Percentiles rank a stretch among this genome's conserved stretches.
Evolutionary conservation across 495 filamentous ascomycete genomes (phyloP).

Genomic region (Chaetomidium leptoderma): DNA sequence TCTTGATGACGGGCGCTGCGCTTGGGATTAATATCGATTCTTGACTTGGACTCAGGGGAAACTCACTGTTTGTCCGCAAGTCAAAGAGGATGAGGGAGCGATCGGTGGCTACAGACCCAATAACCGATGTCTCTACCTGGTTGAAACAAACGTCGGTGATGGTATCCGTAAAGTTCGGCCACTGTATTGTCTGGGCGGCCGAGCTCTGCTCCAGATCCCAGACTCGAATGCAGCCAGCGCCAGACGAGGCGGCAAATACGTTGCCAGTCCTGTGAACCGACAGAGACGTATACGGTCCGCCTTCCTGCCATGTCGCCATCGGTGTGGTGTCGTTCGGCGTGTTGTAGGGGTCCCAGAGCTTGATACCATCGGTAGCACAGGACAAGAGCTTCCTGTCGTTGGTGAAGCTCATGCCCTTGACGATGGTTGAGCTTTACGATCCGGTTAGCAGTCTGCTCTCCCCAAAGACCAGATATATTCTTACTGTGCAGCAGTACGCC

Average conservation of each 20-base stretch:
- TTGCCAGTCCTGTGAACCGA: slow-evolving; percentile 72
- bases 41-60: too few relatives aligned
- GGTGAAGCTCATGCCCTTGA: slow-evolving; percentile 89
- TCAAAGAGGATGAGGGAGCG: slow-evolving; percentile 80
- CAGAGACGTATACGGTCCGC: slow-evolving; percentile 74
- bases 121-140: slow-evolving; percentile 84
- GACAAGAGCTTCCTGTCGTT: slow-evolving; percentile 79
- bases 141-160: slow-evolving; percentile 89
- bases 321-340: slow-evolving; percentile 59
- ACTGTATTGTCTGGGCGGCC: slow-evolving; percentile 73
- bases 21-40: slow-evolving; percentile 21
- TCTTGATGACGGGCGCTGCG: slow-evolving; percentile 69
- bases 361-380: slow-evolving; percentile 83
- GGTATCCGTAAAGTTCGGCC: slow-evolving; percentile 87
- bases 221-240: slow-evolving; percentile 82
- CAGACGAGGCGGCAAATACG: slow-evolving; percentile 71
- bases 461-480: background rate
- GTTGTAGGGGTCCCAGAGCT: slow-evolving; percentile 87
- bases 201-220: slow-evolving; percentile 64
- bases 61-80: slow-evolving; percentile 60
- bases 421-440: slow-evolving; percentile 56
- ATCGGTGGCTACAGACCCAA: slow-evolving; percentile 79
- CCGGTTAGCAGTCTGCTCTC: background rate
- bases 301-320: slow-evolving; percentile 75
- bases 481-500: slow-evolving; percentile 72